Percentiles rank a stretch among this genome's conserved stretches.
phyloP scores from a whole-genome alignment of 345 rosid species.

The Eucalyptus pauciflora region DNA sequence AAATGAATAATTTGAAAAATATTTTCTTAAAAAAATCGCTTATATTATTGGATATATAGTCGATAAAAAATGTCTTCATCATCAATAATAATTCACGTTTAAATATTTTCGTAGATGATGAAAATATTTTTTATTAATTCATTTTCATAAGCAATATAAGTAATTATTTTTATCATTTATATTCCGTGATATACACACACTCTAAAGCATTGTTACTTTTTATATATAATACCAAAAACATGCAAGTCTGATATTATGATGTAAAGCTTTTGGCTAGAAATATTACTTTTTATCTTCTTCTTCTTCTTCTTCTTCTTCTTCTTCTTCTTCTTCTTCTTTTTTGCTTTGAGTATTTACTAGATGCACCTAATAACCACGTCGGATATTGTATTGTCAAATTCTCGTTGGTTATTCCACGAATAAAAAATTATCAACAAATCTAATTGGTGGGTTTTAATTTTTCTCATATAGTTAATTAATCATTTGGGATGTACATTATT shows the following conservation, averaged over 20 bases:
- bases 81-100: no score
- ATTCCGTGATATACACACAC: background rate
- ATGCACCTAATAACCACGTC: background rate
- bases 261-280: background rate
- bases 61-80: no score
- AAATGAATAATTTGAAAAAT: background rate
- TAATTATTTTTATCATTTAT: background rate
- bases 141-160: background rate
- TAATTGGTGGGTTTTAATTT: background rate
- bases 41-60: no score
- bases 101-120: no score
- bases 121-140: background rate
- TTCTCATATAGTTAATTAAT: background rate
- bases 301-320: no score
- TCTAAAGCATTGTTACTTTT: no score
- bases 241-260: background rate
- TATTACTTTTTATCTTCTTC: background rate
- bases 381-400: background rate
- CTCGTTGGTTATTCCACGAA: background rate
- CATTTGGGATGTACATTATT: background rate
- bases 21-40: no score
- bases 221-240: no score
- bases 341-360: background rate
- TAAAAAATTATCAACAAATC: background rate
- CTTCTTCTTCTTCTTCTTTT: no score